Evolutionary conservation across 805 yeast species (phyloP), one percentile per base, ranked within the genome.

Genomic region (Millerago galiae): DNA sequence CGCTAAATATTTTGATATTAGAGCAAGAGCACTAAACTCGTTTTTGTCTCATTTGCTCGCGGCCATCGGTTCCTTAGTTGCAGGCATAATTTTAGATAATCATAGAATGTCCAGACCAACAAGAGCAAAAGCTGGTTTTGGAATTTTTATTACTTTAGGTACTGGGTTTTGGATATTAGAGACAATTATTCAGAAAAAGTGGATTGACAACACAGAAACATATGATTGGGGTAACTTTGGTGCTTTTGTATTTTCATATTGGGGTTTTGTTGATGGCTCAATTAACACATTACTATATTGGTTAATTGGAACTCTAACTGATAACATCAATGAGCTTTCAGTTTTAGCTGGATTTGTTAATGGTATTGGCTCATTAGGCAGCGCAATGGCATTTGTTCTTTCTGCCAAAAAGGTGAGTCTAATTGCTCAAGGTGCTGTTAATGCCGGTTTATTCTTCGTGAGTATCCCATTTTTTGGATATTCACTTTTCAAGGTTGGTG

Each of bases 141-240:
- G 18, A 14, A 14, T 34, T 5, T 21, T 34, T 11, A n/a, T 24
- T 13, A 14, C 29, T 10, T 28, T 34, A 9, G 37, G 37, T 13
- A 14, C 37, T 24, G 29, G 7, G 3, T 8, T 34, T 8, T 34
- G 37, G 37, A 34, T 34, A 8, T 11, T 34, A 4, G 8, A 24
- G 8, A 21, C 29, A 16, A 14, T 34, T 14, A 12, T 34, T 10
- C 37, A 34, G 10, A 34, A 34, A 6, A 34, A 24, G 8, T 34
- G 37, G 37, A 24, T 24, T 5, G 13, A 34, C n/a, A 18, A 34
- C 17, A 24, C 28, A 24, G 15, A n/a, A 4, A 24, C 16, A 4
- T 14, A 34, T 24, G 37, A 34, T 11, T 34, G 37, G 37, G 37
- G 37, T 34, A 17, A 17, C n/a, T 34, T 34, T 24, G 37, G 37